Base-by-base conservation (phyloP, 148 eudicot genomes). In the Rhododendron molle region DNA sequence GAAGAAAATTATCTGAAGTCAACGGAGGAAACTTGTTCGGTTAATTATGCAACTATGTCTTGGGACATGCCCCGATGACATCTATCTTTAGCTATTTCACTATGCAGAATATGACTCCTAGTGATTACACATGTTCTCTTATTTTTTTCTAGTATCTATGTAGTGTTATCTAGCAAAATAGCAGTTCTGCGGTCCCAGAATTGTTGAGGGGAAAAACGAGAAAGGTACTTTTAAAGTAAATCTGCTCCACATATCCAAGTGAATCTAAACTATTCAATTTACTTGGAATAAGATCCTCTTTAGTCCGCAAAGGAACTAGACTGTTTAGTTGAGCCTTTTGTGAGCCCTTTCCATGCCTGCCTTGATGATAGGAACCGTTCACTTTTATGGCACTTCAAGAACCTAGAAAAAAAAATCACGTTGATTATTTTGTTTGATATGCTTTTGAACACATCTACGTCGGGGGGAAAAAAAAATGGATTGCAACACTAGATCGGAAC, bases 11-110 rank as follows among this genome's bases (percentile, higher is more conserved):
- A 54, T 49, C 9, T 52, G 34, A 76, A 34, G 40, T 13, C 44
- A n/a, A 28, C 14, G 46, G 80, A 81, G 76, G 82, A 83, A 83
- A 78, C 43, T 69, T 23, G 56, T 47, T 88, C 90, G 3, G 79
- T 78, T 14, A 34, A 71, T 78, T 78, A 56, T 58, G 83, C 88
- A 73, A 80, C 86, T 32, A 54, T 56, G 20, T 78, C 90, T 26
- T 80, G 71, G 52, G 58, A 85, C 28, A 28, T 80, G 44, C 88
- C 91, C 30, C 81, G 91, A 69, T 79, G 28, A 79, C 74, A 12
- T 69, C 74, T 69, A 69, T 12, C 36, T 69, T 69, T 69, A 28
- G 36, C 36, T 28, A 18, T 69, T 69, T 69, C 74, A 13, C 30
- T 26, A 30, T 69, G 36, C 34, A 11, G 18, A 69, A 69, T 28